Evolutionary conservation across 495 filamentous ascomycete species (phyloP).

Genomic region (Neurospora sp.): DNA sequence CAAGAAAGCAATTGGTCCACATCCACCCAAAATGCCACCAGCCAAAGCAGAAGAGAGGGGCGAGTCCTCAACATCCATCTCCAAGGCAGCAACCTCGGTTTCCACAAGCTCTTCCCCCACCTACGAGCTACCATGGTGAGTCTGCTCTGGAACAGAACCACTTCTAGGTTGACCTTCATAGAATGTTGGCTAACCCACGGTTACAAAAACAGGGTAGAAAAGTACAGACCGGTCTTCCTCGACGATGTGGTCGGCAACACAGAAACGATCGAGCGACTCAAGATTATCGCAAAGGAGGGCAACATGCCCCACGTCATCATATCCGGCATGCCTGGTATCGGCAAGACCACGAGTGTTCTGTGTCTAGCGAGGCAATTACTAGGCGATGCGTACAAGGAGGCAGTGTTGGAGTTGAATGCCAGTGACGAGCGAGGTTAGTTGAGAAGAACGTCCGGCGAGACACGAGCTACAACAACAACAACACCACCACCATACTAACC

Average conservation of each 20-base stretch:
- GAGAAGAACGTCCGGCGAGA: not conserved
- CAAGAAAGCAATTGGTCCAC: not conserved
- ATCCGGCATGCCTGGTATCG: conserved; percentile 97
- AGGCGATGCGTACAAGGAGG: conserved; percentile 93
- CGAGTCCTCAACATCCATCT: conserved; percentile 70
- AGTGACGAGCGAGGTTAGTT: conserved; percentile 77
- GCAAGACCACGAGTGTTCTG: conserved; percentile 93
- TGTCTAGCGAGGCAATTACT: conserved; percentile 89
- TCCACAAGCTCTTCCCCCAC: conserved; percentile 45
- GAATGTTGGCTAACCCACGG: not conserved
- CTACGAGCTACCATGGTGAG: conserved; percentile 89
- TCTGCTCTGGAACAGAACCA: not conserved
- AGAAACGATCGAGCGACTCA: conserved; percentile 92
- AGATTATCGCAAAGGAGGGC: conserved; percentile 97
- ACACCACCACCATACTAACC: not conserved
- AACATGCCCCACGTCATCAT: conserved; percentile 99
- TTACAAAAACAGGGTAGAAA: conserved; percentile 69
- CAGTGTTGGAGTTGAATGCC: conserved; percentile 91
- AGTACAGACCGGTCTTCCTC: conserved; percentile 88
- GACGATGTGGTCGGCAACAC: conserved; percentile 97
- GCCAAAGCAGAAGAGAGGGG: conserved; percentile 35
- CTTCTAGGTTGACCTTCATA: not conserved
- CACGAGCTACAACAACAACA: not conserved
- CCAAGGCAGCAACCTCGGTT: conserved; percentile 53
- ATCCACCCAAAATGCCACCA: conserved; percentile 26